Base-by-base conservation (phyloP, 2,329 filamentous ascomycete species). In the Fusarium paranaense region DNA sequence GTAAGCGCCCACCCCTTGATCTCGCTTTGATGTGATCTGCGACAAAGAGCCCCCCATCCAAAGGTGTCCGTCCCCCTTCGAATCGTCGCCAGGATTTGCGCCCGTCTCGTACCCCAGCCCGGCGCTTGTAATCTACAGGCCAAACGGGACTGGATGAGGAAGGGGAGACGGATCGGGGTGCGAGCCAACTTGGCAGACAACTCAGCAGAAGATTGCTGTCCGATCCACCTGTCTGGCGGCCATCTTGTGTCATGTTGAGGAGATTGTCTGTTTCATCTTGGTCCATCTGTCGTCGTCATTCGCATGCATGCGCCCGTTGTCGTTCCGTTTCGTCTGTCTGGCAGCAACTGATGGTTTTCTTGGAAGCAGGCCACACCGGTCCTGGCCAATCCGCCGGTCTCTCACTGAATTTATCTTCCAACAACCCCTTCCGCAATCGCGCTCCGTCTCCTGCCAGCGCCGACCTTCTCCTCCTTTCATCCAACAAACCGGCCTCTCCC, bases 361-460 rank as follows among this genome's bases (percentile, higher is more conserved):
- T 77, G 69, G 66, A 76, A 78, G 63, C 69, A 79, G 77, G 67
- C 73, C 75, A 77, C 66, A 63, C 74, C 68, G 68, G 70, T 76
- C 70, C 77, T 71, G 70, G 72, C 42, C 70, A 78, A 69, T 74
- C 76, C 66, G 70, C 76, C 67, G 87, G 87, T 76, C 86, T 92
- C 80, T 86, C 89, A 64, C 85, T 93, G 81, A 92, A 91, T 83
- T 89, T 95, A 79, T 91, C 92, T 82, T 95, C 93, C 82, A 95
- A 95, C 88, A 95, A 95, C 81, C 93, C 93, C 72, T 95, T 90
- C 79, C 92, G 93, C 85, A 94, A 94, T 83, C 90, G 92, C 79
- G 90, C 91, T 73, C 86, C 87, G 40, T 94, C 92, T 73, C 92
- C 89, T 60, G 81, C 84, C 62, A 82, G 78, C 73, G 70, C 80